Percentiles rank a stretch among this genome's conserved stretches.
phyloP scores from a whole-genome alignment of 331 rosid genomes.

The Phaseolus coccineus region DNA sequence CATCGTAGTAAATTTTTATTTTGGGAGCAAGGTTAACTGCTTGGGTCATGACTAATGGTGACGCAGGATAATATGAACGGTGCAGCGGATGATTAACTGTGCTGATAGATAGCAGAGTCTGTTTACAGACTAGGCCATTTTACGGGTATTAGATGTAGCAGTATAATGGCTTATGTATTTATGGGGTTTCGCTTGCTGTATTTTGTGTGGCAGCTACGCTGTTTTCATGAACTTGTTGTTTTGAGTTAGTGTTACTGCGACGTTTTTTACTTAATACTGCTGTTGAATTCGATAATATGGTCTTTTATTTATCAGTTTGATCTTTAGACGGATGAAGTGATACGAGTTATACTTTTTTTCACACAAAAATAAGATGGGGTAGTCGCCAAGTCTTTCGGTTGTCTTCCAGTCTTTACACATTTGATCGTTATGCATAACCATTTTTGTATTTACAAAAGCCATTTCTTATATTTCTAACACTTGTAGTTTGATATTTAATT shows the following conservation, averaged over 20 bases:
- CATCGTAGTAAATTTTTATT: slow-evolving; percentile 57
- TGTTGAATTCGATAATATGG: slow-evolving; percentile 3
- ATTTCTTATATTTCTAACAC: too few species aligned
- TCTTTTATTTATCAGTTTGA: neutral
- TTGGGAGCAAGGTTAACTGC: slow-evolving; percentile 12
- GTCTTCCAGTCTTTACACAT: too few species aligned
- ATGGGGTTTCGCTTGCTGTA: slow-evolving; percentile 31
- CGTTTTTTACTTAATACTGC: neutral
- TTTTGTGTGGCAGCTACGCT: slow-evolving; percentile 3
- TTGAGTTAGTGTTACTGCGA: neutral
- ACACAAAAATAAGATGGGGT: neutral
- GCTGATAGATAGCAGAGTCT: slow-evolving; percentile 35
- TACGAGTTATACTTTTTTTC: neutral
- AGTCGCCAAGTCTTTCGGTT: too few species aligned
- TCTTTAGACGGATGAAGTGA: neutral
- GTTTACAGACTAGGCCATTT: slow-evolving; percentile 13
- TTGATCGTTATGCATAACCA: too few species aligned
- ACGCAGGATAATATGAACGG: neutral
- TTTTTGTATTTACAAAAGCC: too few species aligned
- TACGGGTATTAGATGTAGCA: slow-evolving; percentile 12
- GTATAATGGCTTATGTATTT: slow-evolving; percentile 26
- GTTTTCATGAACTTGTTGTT: neutral
- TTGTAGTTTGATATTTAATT: too few species aligned
- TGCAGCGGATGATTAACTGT: slow-evolving; percentile 41
- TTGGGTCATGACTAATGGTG: slow-evolving; percentile 1